Evolutionary conservation across 805 yeast species (phyloP), one percentile per base, ranked within the genome.

Genomic region (Saturnispora sekii): DNA sequence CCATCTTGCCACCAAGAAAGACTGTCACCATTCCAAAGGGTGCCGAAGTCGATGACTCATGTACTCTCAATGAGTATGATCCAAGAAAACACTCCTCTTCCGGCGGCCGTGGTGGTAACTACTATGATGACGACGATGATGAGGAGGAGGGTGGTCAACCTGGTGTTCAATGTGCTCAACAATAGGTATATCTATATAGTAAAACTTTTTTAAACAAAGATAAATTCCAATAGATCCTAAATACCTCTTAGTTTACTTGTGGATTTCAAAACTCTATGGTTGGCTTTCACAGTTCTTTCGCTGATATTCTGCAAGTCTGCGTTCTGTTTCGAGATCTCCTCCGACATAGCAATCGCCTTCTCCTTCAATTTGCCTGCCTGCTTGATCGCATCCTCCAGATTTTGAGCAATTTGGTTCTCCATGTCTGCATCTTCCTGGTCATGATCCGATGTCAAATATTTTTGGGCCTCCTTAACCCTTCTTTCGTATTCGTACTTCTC

Each of bases 151-250:
- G 71, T 41, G 76, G 71, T 36, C 81, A 77, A 45, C 81, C 76
- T 52, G 85, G 88, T 56, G 94, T 85, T 47, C 94, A 88, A 76
- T 88, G 97, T 77, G 95, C 96, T 53, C 83, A 90, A 62, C 96
- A 88, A 75, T 88, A 33, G 76, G 26, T 18, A 31, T n/a, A 17
- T 16, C 12, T 35, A 34, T 14, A 21, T 29, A 18, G n/a, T 10
- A 33, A 17, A 17, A 32, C 21, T 31, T 30, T 31, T 30, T 10
- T 35, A 41, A 31, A 16, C 21, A 30, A 16, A 31, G 14, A 32
- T 34, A 30, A 30, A 30, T 28, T 15, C 14, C 32, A 17, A 28
- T 21, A 38, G 9, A 30, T 30, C 10, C 18, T 41, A 62, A 12
- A 62, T 57, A 43, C 66, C 66, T 43, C 65, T 51, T 18, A 62